Evolutionary conservation across 129 eudicot genomes (phyloP), one percentile per base, ranked within the genome.

Genomic region (Logfia minima): DNA sequence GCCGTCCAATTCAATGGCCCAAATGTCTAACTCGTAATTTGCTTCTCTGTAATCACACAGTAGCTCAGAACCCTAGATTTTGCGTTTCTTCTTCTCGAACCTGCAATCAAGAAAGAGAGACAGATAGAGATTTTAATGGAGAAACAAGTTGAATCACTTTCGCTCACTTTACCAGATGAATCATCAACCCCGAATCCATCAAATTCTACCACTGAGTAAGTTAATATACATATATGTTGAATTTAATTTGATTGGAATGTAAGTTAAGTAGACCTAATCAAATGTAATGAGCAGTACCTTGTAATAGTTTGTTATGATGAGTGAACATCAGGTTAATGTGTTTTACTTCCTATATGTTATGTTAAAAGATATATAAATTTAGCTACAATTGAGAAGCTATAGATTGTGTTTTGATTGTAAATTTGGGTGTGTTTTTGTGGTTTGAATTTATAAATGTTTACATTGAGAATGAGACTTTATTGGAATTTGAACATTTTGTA

Each of bases 111-210:
- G 16, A 65, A 68, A 37, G 5, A 64, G 64, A 75, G 19, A 68
- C 55, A 13, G 55, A 48, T 9, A 17, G 75, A 19, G 8, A 55
- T 14, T 59, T 61, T 65, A 78, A 18, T 58, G 75, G 86, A 39
- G 64, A 68, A 72, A 11, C 80, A 79, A 31, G 41, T 83, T 17
- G 78, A 79, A 53, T 74, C 84, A 1, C 45, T 62, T 0, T 64
- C 82, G 6, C 22, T 84, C 4, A 65, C 70, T 16, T 67, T 79
- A 22, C 56, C 31, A 5, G 81, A 79, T 79, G 55, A 32, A 65
- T 74, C 81, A 11, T 84, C 77, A 35, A 51, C 70, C 28, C 39
- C 56, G 8, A 35, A 41, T 53, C 24, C 72, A 5, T 71, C 80
- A 23, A 77, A 48, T 75, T 68, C 65, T 39, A 53, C 67, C 35